Conservation (phyloP, 2,329 filamentous ascomycete species). For the Plectosphaerella cucumerina region DNA sequence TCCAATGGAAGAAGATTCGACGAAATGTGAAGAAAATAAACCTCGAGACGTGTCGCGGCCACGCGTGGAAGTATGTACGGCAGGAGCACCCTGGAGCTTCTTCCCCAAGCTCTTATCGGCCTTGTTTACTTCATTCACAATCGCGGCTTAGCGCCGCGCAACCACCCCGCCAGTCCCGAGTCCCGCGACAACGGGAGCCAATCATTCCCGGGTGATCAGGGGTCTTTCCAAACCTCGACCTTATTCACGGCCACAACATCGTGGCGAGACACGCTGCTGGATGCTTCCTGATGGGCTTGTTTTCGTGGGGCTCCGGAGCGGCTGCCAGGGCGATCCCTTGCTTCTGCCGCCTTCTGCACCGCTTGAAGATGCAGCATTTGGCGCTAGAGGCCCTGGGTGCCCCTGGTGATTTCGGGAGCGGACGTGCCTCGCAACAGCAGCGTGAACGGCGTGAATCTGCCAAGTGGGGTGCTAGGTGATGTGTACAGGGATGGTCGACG, state of each 20-base stretch:
- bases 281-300: neutral
- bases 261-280: neutral
- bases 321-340: too few species aligned
- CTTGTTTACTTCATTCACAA: constrained; percentile 45
- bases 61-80: neutral
- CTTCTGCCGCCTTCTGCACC: neutral
- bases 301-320: too few species aligned
- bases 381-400: too few species aligned
- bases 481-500: too few species aligned
- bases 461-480: neutral
- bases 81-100: neutral
- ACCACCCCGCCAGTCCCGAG: neutral
- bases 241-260: neutral
- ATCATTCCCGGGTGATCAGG: neutral
- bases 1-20: constrained; percentile 2
- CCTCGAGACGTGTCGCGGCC: constrained; percentile 4
- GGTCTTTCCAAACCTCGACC: constrained; percentile 7
- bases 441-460: too few species aligned
- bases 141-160: constrained; percentile 26
- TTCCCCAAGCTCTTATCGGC: constrained; percentile 11
- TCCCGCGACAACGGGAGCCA: constrained; percentile 1
- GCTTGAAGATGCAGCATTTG: too few species aligned
- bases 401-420: too few species aligned
- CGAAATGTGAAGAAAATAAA: constrained; percentile 9
- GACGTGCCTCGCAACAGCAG: too few species aligned